Base-by-base conservation (phyloP, 495 filamentous ascomycete genomes). In the Neurospora intermedia region DNA sequence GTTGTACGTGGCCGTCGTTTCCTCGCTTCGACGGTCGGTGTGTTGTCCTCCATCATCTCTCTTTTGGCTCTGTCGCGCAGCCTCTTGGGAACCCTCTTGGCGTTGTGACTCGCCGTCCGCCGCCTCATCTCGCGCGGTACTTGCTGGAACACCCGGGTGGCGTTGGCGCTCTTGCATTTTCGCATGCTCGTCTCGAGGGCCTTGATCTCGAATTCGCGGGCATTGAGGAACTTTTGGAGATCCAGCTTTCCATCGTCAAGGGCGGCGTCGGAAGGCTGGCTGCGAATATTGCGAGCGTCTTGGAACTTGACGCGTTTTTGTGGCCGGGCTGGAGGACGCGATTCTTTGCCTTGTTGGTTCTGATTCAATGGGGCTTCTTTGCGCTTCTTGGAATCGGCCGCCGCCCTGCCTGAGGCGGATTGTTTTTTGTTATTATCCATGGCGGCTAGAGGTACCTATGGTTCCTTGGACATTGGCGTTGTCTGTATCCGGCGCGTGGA, bases 21-120 rank as follows among this genome's bases (percentile, higher is more conserved):
- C 43, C 88, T 89, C 5, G 91, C 83, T 38, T 88, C 91, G 16
- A 94, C 88, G 0, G 90, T 94, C 2, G 96, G 94, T 0, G 96
- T 97, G 73, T 99, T 98, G 77, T 98, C 96, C 70, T 94, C 92
- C 71, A 84, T 83, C 91, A 96, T 95, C 87, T 99, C 96, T 78
- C 86, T 87, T 76, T 83, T 88, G 2, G 92, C 94, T 77, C 92
- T 85, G 38, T 78, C 83, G 73, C 90, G 87, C 75, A 99, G 82
- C 75, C 92, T 84, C 77, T 89, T 92, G 38, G 96, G 96, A n/a
- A 99, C 91, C 70, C 90, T 87, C 82, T 96, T 97, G 59, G 92
- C 91, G 88, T 98, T 97, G 81, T 99, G 96, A 80, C 93, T 96
- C 27, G 94, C 96, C 0, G 96, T 97, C 75, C 96, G 86, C 71